Evolutionary conservation across 2,329 filamentous ascomycete genomes (phyloP), one percentile per base, ranked within the genome.

Genomic region (Trichophaea hybrida): DNA sequence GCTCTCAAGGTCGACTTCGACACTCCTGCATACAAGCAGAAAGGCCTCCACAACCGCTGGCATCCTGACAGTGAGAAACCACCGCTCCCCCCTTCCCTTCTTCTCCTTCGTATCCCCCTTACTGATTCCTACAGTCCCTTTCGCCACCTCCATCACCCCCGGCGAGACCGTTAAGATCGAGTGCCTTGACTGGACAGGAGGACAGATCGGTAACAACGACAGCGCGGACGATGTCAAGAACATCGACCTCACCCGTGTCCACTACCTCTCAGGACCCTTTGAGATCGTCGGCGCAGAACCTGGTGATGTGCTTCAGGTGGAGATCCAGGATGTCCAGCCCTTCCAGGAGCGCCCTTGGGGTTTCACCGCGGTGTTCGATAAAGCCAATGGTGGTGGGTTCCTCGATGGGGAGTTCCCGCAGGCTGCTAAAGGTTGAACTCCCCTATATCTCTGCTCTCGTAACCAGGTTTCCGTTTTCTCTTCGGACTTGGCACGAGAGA

Each of bases 291-390:
- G 81, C 0, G 88, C 88, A 0, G 81, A 90, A 71, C 88, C 89
- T 0, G 90, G 90, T 0, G 90, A 95, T 69, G 76, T 94, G 1
- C 77, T 94, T 0, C 74, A 94, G 0, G 86, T 95, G 6, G 88
- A 95, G 71, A 95, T 95, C 65, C 88, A 91, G 72, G 90, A 96
- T 69, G 87, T 95, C 0, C 88, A 96, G 74, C 90, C 90, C 0
- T 82, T 94, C 65, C 78, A 91, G 63, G 82, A 93, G 34, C 81
- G 85, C 59, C 88, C 88, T 0, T 95, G 90, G 90, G 90, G 90
- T 0, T 94, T 94, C 71, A 91, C 86, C 0, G 88, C 88, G 6
- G 74, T 93, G 4, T 95, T 96, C 69, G 77, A 84, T 57, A 83
- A 81, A 65, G 74, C 82, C 13, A 95, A 95, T 68, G 90, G 90